Conservation (phyloP, 108 stramenopile species). For the Stephanodiscus minutulus region DNA sequence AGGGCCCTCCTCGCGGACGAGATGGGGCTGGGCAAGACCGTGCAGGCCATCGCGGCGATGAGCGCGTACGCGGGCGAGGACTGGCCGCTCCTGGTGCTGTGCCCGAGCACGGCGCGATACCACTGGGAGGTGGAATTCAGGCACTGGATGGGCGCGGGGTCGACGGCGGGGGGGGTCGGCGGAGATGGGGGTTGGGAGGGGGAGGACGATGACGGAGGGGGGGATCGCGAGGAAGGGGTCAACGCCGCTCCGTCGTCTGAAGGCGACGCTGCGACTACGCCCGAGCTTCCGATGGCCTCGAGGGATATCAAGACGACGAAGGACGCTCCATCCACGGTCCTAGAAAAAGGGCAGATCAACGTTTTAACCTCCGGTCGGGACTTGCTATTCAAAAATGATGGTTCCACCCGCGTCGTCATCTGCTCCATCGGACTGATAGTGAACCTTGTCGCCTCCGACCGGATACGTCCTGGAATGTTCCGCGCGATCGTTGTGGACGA, state of each 20-base stretch:
- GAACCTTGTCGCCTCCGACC: constrained; percentile 50
- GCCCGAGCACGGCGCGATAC: constrained; percentile 89
- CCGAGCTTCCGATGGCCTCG: neutral
- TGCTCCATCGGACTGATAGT: constrained; percentile 84
- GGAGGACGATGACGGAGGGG: constrained; percentile 18
- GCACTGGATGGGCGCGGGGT: constrained; percentile 74
- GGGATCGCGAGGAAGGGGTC: neutral
- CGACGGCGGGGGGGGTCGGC: constrained; percentile 9
- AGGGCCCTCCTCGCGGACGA: constrained; percentile 73
- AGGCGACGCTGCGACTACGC: neutral
- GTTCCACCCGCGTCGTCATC: constrained; percentile 70
- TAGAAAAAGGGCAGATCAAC: constrained; percentile 64
- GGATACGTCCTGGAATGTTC: constrained; percentile 72
- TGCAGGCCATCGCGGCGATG: constrained; percentile 91
- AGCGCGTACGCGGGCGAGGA: constrained; percentile 71
- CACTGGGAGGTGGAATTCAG: constrained; percentile 94
- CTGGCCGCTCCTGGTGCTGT: constrained; percentile 93
- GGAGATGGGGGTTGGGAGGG: neutral
- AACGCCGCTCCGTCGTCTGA: neutral
- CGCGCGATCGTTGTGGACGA: constrained; percentile 94
- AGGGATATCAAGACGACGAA: neutral
- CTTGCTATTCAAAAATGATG: constrained; percentile 45
- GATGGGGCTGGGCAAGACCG: constrained; percentile 87
- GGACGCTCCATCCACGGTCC: neutral
- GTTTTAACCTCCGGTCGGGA: constrained; percentile 75